Conservation (phyloP, 2,329 filamentous ascomycete genomes). For the Pezicula carpinea region DNA sequence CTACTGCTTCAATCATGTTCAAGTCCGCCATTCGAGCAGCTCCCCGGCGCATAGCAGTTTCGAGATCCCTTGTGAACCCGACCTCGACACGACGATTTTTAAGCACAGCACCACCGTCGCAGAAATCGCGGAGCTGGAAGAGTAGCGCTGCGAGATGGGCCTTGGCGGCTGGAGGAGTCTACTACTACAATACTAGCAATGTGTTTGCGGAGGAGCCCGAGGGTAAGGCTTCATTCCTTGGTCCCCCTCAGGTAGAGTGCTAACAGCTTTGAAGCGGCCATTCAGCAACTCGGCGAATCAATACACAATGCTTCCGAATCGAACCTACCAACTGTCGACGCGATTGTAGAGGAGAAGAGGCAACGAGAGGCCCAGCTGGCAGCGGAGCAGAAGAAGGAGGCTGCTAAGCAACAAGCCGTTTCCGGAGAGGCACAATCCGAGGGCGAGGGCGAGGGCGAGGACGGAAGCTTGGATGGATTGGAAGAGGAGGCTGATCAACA, state of each 20-base stretch:
- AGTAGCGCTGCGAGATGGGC: slow-evolving; percentile 69
- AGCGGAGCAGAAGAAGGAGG: slow-evolving; percentile 20
- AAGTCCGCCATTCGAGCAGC: slow-evolving; percentile 21
- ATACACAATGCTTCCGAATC: slow-evolving; percentile 37
- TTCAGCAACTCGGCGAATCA: slow-evolving; percentile 31
- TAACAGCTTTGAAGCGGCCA: slow-evolving; percentile 21
- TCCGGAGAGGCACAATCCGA: slow-evolving; percentile 15
- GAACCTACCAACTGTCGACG: slow-evolving; percentile 60
- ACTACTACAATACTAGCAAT: slow-evolving; percentile 90
- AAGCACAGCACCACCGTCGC: slow-evolving; percentile 51
- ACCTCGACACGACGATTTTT: slow-evolving; percentile 41
- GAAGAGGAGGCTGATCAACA: slow-evolving; percentile 82
- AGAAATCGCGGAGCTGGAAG: slow-evolving; percentile 78
- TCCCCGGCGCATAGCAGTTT: slow-evolving; percentile 17
- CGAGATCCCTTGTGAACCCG: slow-evolving; percentile 11
- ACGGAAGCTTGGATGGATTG: slow-evolving; percentile 46
- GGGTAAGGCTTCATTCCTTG: slow-evolving; percentile 48
- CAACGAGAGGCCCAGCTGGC: slow-evolving; percentile 24
- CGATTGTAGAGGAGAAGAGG: slow-evolving; percentile 60
- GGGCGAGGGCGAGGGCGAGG: slow-evolving; percentile 20
- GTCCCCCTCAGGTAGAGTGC: slow-evolving; percentile 2
- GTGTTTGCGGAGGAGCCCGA: slow-evolving; percentile 79
- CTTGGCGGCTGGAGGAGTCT: slow-evolving; percentile 70
- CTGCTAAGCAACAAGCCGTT: slow-evolving; percentile 13
- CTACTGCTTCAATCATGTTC: slow-evolving; percentile 17